Evolutionary conservation across 352 stramenopile genomes (phyloP).

Genomic region (Phytophthora hybrid): DNA sequence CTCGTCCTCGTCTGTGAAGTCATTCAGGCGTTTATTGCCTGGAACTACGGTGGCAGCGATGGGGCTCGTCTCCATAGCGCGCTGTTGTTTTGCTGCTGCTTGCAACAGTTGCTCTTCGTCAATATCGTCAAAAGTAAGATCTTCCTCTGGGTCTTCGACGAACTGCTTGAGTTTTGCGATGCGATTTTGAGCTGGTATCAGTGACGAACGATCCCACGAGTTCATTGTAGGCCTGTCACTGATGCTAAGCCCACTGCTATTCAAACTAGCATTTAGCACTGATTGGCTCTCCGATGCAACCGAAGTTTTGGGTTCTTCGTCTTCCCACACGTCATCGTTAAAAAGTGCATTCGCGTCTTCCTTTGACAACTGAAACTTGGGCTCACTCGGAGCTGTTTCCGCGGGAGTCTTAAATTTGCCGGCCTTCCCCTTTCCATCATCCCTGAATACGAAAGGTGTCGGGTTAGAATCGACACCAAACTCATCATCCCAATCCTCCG

Average conservation of each 20-base stretch:
- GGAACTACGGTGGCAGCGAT: conserved; percentile 25
- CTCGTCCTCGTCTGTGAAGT: conserved; percentile 42
- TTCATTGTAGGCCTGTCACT: conserved; percentile 29
- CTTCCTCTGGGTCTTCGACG: conserved; percentile 74
- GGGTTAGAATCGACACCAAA: conserved; percentile 65
- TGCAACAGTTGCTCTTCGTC: conserved; percentile 72
- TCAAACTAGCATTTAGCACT: conserved; percentile 5
- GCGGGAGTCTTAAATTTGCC: conserved; percentile 13
- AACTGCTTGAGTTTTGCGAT: conserved; percentile 80
- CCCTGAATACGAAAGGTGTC: conserved; percentile 39
- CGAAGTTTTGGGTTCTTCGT: conserved; percentile 42
- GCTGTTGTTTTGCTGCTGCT: conserved; percentile 50
- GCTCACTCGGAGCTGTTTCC: conserved; percentile 23
- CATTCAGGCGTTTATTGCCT: conserved; percentile 26
- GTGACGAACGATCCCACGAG: conserved; percentile 67
- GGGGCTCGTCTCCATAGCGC: conserved; percentile 21
- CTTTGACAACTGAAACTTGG: conserved; percentile 74
- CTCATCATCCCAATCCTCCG: conserved; percentile 89
- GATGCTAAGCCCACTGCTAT: conserved; percentile 9
- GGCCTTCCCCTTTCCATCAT: conserved; percentile 5
- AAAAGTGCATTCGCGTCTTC: conserved; percentile 81
- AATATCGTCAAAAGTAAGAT: conserved; percentile 72
- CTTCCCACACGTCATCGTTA: conserved; percentile 77
- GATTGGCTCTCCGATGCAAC: conserved; percentile 6
- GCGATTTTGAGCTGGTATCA: conserved; percentile 70